Percentiles rank a stretch among this genome's conserved stretches.
Evolutionary conservation across 495 filamentous ascomycete species (phyloP).

Genomic region (Talaromyces liani): DNA sequence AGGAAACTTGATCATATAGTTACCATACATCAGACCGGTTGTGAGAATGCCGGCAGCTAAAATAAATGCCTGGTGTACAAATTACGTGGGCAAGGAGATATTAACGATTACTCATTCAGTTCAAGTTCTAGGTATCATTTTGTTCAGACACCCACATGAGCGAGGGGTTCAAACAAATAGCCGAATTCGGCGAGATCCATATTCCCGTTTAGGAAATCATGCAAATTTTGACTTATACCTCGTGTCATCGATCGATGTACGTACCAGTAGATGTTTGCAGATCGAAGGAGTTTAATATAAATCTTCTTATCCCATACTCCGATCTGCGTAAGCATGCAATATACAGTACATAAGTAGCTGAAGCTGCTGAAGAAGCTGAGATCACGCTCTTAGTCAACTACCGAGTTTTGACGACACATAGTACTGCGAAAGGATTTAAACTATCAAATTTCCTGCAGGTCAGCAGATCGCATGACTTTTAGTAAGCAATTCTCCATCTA

Average conservation of each 20-base stretch:
- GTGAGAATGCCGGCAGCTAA: not conserved
- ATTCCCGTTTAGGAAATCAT: slow-evolving; percentile 3
- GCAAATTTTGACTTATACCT: not conserved
- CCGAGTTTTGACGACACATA: not conserved
- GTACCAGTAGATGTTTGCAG: not conserved
- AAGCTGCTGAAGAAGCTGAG: not conserved
- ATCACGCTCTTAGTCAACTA: not conserved
- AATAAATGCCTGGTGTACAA: not conserved
- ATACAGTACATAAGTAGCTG: not conserved
- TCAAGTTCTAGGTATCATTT: no score
- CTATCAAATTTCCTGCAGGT: not conserved
- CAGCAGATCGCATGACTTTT: not conserved
- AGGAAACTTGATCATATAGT: not conserved
- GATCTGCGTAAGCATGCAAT: not conserved
- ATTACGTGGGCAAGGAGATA: no score
- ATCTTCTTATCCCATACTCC: not conserved
- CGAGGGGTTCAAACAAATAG: not conserved
- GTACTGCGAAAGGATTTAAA: not conserved
- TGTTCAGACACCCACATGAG: not conserved
- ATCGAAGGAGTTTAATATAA: not conserved
- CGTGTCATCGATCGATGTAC: not conserved
- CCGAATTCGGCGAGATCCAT: slow-evolving; percentile 2
- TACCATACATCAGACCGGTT: no score
- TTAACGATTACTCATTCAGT: no score
- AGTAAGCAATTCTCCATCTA: not conserved